A percentile compares a stretch with the other conserved stretches of the same genome.
Evolutionary conservation across 495 filamentous ascomycete species (phyloP).

Genomic region (Tetracladium marchalianum): DNA sequence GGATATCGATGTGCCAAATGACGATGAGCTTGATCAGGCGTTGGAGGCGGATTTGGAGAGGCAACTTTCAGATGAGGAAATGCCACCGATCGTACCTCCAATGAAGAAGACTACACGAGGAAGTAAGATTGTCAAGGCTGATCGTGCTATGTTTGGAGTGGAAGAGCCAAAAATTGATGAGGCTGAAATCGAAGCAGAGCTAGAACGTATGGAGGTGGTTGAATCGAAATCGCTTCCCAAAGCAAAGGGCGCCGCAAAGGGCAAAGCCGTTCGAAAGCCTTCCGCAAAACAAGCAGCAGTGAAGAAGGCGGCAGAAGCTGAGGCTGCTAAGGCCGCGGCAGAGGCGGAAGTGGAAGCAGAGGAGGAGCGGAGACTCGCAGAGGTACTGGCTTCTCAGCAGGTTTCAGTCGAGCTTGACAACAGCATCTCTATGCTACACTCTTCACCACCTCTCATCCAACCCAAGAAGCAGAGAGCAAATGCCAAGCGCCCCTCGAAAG

Average conservation of each 20-base stretch:
- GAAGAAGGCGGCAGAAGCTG: constrained; percentile 17
- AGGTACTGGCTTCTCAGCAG: constrained; percentile 19
- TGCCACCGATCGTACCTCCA: not conserved
- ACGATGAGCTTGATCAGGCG: constrained; percentile 61
- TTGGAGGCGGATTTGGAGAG: constrained; percentile 58
- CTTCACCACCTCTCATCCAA: constrained; percentile 19
- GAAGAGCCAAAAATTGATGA: constrained; percentile 31
- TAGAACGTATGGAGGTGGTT: constrained; percentile 35
- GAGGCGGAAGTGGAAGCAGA: constrained; percentile 18
- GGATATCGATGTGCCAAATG: constrained; percentile 36
- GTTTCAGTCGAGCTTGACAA: constrained; percentile 30
- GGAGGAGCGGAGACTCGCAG: constrained; percentile 20
- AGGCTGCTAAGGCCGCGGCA: constrained; percentile 17
- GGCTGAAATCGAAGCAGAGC: constrained; percentile 31
- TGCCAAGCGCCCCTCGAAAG: constrained; percentile 4
- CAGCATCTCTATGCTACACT: constrained; percentile 31
- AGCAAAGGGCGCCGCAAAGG: constrained; percentile 21
- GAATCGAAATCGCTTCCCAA: constrained; percentile 28
- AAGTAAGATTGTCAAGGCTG: constrained; percentile 7
- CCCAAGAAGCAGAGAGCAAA: constrained; percentile 16
- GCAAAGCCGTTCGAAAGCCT: constrained; percentile 17
- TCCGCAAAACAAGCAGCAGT: constrained; percentile 13
- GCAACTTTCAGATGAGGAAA: constrained; percentile 46
- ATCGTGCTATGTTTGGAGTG: constrained; percentile 35
- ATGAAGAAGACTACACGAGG: constrained; percentile 3